Evolutionary conservation across 495 filamentous ascomycete genomes (phyloP), one percentile per base, ranked within the genome.

Genomic region (Xylaria flabelliformis): DNA sequence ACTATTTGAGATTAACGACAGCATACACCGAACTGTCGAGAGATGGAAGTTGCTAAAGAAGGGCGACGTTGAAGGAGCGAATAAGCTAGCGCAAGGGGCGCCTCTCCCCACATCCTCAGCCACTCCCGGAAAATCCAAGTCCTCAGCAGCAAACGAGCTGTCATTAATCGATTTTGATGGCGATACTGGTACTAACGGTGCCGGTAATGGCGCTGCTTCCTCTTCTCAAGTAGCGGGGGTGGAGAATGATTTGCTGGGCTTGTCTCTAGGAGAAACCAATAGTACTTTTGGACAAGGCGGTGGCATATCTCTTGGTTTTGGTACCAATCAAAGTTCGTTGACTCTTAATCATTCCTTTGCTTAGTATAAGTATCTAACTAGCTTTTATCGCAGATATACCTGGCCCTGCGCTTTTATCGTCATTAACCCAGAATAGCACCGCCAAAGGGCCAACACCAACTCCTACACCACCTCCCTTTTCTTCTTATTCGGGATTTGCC

Each of bases 11-110:
- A 97, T 99, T 73, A 98, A 98, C 78, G 97, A 99, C 79, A 97
- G 94, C 82, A 99, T 99, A 88, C 94, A 98, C 78, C 90, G 95
- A 69, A 98, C 96, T 1, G 92, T 98, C 67, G 94, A 98, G 81
- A 84, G 97, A 74, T 99, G 98, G 78, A 97, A 92, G 83, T 84
- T 98, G 56, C 88, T 97, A 72, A 98, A 95, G 85, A 96, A 93
- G 82, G 96, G 96, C 26, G 95, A 98, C 79, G 77, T 97, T 44
- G 93, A 97, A 75, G 95, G 87, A 19, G 96, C 96, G n/a, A 89
- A 89, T 26, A 91, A 87, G 78, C 92, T 97, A 61, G 93, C 93
- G 3, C 90, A 91, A 78, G 94, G 94, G n/a, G 94, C 91, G 12
- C 85, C 95, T 29, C 88, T 93, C 10, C 32, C 78, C 17, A 63